Base-by-base conservation (phyloP, 1,284 basidiomycete genomes). In the Phellinidium pouzarii region DNA sequence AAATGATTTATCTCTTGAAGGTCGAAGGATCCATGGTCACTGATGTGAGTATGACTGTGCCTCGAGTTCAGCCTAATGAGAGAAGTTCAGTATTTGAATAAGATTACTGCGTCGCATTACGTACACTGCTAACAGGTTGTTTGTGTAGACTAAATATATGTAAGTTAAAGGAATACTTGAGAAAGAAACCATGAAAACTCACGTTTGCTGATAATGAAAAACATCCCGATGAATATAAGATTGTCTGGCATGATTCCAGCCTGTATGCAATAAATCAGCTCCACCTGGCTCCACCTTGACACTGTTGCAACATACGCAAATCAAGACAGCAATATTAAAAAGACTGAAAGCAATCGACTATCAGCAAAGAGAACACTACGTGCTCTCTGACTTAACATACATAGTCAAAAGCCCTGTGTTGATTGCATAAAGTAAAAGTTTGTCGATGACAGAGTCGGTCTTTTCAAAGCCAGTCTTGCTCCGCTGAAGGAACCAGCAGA, bases 151-250 rank as follows among this genome's bases (percentile, higher is more conserved):
- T 52, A 22, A 6, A 17, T 6, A 14, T 22, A 36, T 19, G 11
- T 25, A 9, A 37, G 17, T 36, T 37, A 20, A 22, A 19, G 26
- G 1, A 25, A 11, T 12, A 25, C 19, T 3, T 23, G 19, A 14
- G 7, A n/a, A 31, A 6, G 27, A 44, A 12, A n/a, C 7, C 14
- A 23, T 11, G 27, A 37, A 23, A 7, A 23, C 50, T 38, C 34
- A 52, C 50, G 43, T 45, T 52, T 52, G 29, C 50, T 52, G 14
- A 52, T 34, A 22, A 52, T 23, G 19, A 52, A 45, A 14, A 43
- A 37, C 26, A 52, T 41, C 12, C 50, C 50, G 20, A 52, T 37
- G 36, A 37, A 52, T 8, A 52, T 45, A 12, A 52, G 22, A 26
- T 52, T 52, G n/a, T 37, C 36, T 25, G 26, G 25, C 50, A 52